A percentile compares a stretch with the other conserved stretches of the same genome.
Evolutionary conservation across 345 rosid genomes (phyloP).

Genomic region (Salix caprea): DNA sequence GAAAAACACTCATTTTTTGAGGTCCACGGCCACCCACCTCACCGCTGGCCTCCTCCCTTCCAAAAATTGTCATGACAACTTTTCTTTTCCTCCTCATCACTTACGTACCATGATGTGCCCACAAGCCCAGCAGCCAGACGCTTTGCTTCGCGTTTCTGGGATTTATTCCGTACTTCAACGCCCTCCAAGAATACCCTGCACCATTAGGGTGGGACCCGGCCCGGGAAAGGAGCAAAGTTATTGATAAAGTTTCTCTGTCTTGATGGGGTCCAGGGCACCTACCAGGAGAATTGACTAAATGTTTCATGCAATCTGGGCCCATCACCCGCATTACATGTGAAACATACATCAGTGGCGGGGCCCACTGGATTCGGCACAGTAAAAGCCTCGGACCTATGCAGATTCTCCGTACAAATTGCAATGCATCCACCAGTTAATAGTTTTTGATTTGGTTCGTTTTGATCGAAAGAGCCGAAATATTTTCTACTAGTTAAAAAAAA

Average conservation of each 20-base stretch:
- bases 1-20: neutral
- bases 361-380: slow-evolving; percentile 12
- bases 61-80: neutral
- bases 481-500: too few relatives aligned
- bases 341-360: slow-evolving; percentile 8
- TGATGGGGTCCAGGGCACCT: slow-evolving; percentile 1
- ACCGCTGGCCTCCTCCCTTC: neutral
- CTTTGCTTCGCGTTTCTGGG: slow-evolving; percentile 7
- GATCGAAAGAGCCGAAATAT: too few relatives aligned
- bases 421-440: neutral
- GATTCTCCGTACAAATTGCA: slow-evolving; percentile 9
- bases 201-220: neutral
- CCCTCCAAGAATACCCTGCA: neutral
- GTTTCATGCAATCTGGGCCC: slow-evolving; percentile 15
- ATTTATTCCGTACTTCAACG: slow-evolving; percentile 16
- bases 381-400: slow-evolving; percentile 15
- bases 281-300: slow-evolving; percentile 17
- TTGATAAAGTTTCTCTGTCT: neutral
- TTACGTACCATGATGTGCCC: slow-evolving; percentile 20
- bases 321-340: slow-evolving; percentile 24
- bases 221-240: neutral
- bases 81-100: neutral
- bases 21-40: slow-evolving; percentile 14
- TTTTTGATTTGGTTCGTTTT: too few relatives aligned
- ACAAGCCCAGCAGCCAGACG: slow-evolving; percentile 25